Percentiles rank a stretch among this genome's conserved stretches.
phyloP scores from a whole-genome alignment of 768 basidiomycete genomes.

The Floccularia luteovirens region DNA sequence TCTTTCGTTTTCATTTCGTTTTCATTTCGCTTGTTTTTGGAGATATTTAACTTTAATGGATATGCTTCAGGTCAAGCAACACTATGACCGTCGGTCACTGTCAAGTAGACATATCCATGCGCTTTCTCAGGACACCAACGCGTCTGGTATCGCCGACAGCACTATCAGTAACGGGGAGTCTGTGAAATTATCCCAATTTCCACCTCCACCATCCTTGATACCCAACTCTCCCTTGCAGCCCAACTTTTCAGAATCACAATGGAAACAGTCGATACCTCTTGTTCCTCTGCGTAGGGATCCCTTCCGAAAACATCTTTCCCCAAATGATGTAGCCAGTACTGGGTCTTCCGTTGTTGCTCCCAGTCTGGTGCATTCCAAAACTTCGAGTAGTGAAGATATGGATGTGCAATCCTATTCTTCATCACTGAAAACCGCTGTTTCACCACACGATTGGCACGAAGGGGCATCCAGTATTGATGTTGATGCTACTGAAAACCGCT shows the following conservation, averaged over 20 bases:
- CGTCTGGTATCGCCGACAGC: conserved; percentile 50
- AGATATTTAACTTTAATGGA: no score
- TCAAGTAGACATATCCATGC: conserved; percentile 14
- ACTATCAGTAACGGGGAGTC: conserved; percentile 41
- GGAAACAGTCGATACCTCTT: conserved; percentile 14
- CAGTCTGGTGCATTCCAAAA: neutral
- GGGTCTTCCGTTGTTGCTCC: no score
- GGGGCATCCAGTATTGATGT: conserved; percentile 50
- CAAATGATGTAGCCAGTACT: neutral
- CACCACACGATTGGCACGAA: conserved; percentile 54
- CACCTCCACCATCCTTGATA: conserved; percentile 40
- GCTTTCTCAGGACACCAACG: conserved; percentile 41
- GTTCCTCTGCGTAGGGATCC: conserved; percentile 4
- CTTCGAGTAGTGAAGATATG: neutral
- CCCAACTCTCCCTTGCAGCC: conserved; percentile 31
- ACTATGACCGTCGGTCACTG: no score
- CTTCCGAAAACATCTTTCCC: neutral
- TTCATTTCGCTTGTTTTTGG: no score
- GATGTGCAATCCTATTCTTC: conserved; percentile 7
- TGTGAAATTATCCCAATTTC: conserved; percentile 41
- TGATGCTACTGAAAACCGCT: conserved; percentile 47
- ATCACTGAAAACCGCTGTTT: conserved; percentile 14
- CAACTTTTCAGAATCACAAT: conserved; percentile 19
- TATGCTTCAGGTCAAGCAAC: no score
- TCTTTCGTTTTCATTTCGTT: no score